These are phyloP conservation scores for Carex cristatella DNA, from an alignment of 176 grass and related monocot species.

Conservation along the genomic window DNA sequence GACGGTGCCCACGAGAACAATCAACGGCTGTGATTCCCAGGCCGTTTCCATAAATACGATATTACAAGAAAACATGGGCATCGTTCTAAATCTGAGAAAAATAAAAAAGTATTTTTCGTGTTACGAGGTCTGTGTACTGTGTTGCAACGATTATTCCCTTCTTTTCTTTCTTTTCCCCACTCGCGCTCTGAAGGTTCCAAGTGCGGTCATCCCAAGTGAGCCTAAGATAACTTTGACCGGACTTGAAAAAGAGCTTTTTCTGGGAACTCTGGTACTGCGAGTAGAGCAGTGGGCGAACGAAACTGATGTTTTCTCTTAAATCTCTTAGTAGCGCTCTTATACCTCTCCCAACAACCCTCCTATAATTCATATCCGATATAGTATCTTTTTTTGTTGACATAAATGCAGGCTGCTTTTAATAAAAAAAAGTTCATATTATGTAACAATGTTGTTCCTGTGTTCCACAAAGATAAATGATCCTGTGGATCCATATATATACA, in stretches of 20 bases:
- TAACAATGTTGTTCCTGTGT: too few species aligned
- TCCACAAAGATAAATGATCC: too few species aligned
- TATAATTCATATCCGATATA: neutral
- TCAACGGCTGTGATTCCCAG: constrained; percentile 25
- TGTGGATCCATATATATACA: too few species aligned
- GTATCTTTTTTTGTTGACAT: neutral
- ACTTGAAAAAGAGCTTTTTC: constrained; percentile 3
- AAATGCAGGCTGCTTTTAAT: neutral
- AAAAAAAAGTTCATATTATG: neutral
- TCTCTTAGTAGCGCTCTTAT: neutral
- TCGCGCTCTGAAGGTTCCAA: constrained; percentile 23
- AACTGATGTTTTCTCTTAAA: constrained; percentile 16
- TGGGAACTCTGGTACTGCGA: constrained; percentile 3
- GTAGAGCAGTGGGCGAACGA: neutral
- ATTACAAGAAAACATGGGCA: neutral
- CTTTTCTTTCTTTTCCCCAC: constrained; percentile 24
- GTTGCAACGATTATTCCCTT: constrained; percentile 25
- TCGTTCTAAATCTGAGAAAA: neutral
- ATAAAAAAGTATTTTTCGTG: neutral
- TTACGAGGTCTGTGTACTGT: constrained; percentile 31
- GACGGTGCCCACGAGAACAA: constrained; percentile 27
- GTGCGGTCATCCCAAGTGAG: constrained; percentile 20
- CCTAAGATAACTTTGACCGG: constrained; percentile 26
- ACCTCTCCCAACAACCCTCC: neutral
- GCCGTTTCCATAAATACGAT: constrained; percentile 1